Percentiles rank a stretch among this genome's conserved stretches.
These are phyloP conservation scores for Yamadazyma takamatsuzukensis DNA, from an alignment of 805 yeast genomes.

Conservation along the genomic window DNA sequence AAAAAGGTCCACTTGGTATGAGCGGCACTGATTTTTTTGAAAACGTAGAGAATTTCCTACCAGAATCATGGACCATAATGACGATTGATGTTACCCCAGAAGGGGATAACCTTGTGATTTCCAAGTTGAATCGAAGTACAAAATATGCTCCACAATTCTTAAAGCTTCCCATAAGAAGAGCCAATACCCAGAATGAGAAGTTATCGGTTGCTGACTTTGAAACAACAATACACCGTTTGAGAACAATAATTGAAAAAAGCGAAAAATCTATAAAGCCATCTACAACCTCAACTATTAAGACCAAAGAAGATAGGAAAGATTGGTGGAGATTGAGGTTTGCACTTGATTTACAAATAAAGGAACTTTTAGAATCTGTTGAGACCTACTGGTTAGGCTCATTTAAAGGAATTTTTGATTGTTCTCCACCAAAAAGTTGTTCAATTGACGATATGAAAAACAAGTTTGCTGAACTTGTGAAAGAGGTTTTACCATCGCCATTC, in stretches of 20 bases:
- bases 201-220: conserved; percentile 37
- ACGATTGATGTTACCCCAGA: conserved; percentile 54
- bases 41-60: conserved; percentile 8
- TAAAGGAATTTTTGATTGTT: conserved; percentile 55
- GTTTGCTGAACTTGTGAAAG: conserved; percentile 29
- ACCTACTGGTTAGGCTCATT: conserved; percentile 77
- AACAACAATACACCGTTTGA: conserved; percentile 32
- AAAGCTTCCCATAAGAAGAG: conserved; percentile 59
- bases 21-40: too few relatives aligned
- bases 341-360: conserved; percentile 54
- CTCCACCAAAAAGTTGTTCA: too few relatives aligned
- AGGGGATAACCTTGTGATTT: conserved; percentile 56
- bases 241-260: conserved; percentile 55
- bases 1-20: too few relatives aligned
- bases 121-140: conserved; percentile 34
- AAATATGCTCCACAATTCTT: conserved; percentile 41
- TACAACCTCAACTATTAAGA: conserved; percentile 47
- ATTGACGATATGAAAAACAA: neutral
- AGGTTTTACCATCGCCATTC: conserved; percentile 29
- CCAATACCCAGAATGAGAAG: conserved; percentile 27
- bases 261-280: conserved; percentile 55
- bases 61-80: conserved; percentile 51
- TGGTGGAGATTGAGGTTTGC: conserved; percentile 79
- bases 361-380: conserved; percentile 57
- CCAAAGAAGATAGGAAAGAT: conserved; percentile 54